Conservation (phyloP, 108 stramenopile genomes). For the Cyclotella baltica region DNA sequence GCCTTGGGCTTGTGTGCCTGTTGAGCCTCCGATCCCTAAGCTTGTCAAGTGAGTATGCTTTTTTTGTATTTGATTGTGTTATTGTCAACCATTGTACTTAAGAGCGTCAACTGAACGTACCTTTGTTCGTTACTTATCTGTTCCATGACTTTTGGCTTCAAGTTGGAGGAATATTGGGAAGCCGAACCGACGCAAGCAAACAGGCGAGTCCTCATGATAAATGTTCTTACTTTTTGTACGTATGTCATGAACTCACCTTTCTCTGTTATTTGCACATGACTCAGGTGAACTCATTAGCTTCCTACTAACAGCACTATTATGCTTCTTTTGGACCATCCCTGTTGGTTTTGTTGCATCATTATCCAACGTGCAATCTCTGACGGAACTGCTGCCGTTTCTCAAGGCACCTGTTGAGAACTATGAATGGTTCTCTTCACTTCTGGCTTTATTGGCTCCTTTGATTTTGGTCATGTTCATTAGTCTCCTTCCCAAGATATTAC, state of each 20-base stretch:
- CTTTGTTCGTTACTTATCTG: too few species aligned
- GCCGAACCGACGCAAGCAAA: slow-evolving; percentile 50
- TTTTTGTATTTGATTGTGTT: slow-evolving; percentile 56
- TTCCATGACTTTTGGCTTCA: too few species aligned
- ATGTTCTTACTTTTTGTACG: too few species aligned
- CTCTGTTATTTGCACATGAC: too few species aligned
- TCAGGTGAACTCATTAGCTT: slow-evolving; percentile 61
- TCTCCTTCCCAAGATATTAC: slow-evolving; percentile 48
- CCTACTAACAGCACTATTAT: slow-evolving; percentile 48
- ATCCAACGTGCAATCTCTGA: slow-evolving; percentile 57
- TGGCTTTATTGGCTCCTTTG: slow-evolving; percentile 64
- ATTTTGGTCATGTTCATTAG: slow-evolving; percentile 53
- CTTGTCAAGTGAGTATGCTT: slow-evolving; percentile 45
- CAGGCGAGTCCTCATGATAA: too few species aligned
- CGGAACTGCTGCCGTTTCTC: slow-evolving; percentile 48
- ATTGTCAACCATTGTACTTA: too few species aligned
- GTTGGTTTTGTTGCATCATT: slow-evolving; percentile 63
- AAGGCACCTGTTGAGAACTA: slow-evolving; percentile 39
- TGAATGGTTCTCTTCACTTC: slow-evolving; percentile 51
- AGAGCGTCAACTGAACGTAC: too few species aligned
- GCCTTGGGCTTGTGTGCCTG: slow-evolving; percentile 21
- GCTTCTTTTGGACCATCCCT: slow-evolving; percentile 76
- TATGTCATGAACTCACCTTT: too few species aligned
- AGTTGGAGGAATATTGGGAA: slow-evolving; percentile 69
- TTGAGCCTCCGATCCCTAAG: slow-evolving; percentile 26